These are phyloP conservation scores for Asterophora lycoperdoides DNA, from an alignment of 768 basidiomycete species.

Conservation along the genomic window DNA sequence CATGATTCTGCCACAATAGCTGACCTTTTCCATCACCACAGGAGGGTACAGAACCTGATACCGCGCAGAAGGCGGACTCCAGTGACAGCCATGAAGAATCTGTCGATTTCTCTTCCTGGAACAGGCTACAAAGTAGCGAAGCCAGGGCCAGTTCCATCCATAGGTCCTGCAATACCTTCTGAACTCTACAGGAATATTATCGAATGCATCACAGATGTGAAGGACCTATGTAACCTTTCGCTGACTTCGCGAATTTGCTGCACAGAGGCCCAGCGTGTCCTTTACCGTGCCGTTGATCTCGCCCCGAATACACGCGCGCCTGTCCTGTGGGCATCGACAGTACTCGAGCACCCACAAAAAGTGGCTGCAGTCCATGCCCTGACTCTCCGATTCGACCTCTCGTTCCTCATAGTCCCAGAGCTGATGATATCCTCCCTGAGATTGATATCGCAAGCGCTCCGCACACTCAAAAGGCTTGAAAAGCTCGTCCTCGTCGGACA, in stretches of 20 bases:
- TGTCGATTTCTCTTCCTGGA: background rate
- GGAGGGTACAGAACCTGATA: background rate
- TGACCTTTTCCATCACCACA: background rate
- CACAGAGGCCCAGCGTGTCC: conserved; percentile 16
- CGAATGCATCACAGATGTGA: conserved; percentile 13
- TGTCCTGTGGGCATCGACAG: conserved; percentile 17
- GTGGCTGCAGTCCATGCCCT: conserved; percentile 13
- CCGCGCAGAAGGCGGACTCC: background rate
- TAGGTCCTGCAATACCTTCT: conserved; percentile 6
- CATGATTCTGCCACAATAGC: background rate
- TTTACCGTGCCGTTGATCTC: conserved; percentile 16
- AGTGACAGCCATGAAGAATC: background rate
- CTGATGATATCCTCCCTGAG: conserved; percentile 14
- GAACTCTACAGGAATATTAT: conserved; percentile 17
- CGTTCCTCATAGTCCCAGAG: conserved; percentile 18
- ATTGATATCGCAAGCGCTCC: conserved; percentile 16
- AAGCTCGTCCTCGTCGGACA: conserved; percentile 16
- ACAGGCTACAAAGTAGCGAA: background rate
- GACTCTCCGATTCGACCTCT: conserved; percentile 17
- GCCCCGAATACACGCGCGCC: conserved; percentile 13
- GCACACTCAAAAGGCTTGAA: conserved; percentile 11
- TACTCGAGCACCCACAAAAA: conserved; percentile 11
- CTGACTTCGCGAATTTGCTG: conserved; percentile 15
- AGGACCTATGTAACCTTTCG: conserved; percentile 14
- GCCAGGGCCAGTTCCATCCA: background rate